Base-by-base conservation (phyloP, 2,329 filamentous ascomycete genomes). In the Neopestalotiopsis clavispora region DNA sequence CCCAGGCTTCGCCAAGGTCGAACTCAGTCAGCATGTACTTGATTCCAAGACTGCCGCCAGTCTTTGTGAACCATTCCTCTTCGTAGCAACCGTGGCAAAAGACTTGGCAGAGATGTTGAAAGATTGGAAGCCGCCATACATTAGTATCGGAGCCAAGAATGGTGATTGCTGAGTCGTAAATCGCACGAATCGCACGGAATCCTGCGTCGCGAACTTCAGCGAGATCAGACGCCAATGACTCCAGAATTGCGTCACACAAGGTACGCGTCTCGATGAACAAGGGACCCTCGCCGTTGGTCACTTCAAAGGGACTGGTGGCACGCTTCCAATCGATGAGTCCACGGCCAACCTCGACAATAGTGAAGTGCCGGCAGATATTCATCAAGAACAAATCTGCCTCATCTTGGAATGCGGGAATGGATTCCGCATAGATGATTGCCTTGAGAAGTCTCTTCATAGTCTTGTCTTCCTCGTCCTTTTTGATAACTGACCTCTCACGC, bases 41-140 rank as follows among this genome's bases (percentile, higher is more conserved):
- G 75, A 99, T 98, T 67, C 97, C 97, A 23, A 95, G 83, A 67
- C 93, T 95, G 52, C 96, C 96, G 63, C 95, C 96, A 49, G 94
- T 93, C 81, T 99, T 99, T 66, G 95, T 95, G 77, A 97, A 99
- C 96, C 97, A 99, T 75, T 99, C 96, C 78, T 99, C 95, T 75
- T 96, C 94, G 75, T 98, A 95, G 79, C 96, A 99, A 72, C 94
- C 94, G 78, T 99, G 96, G 74, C 94, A 96, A 78, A 98, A 97
- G 0, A 91, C 91, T 70, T 90, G 92, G 52, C 92, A 91, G 5
- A 99, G 85, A 75, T 95, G 91, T 69, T 87, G 87, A 81, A 99
- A 99, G 80, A 99, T 94, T 0, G 92, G 90, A 9, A 99, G 86
- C 68, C 90, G 90, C 42, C 93, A 89, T 40, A 95, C 90, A 66